Conservation (phyloP, 169 alveolate genomes). For the Cryptosporidium muris region DNA sequence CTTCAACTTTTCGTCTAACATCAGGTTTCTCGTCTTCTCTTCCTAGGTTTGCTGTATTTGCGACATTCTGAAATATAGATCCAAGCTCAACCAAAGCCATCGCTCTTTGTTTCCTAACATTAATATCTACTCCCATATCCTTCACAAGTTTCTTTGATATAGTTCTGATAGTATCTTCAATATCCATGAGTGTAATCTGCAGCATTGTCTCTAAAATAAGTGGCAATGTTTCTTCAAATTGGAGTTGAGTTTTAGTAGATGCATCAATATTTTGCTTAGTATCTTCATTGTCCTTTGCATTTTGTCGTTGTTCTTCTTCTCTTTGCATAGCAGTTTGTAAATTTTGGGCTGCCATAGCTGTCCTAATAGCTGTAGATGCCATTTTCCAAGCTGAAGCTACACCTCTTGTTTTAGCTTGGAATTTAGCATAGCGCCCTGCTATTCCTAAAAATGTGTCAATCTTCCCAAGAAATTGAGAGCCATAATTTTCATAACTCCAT, state of each 20-base stretch:
- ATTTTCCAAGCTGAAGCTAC: constrained; percentile 81
- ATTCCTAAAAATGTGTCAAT: constrained; percentile 83
- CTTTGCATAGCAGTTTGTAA: constrained; percentile 14
- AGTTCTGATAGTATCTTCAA: constrained; percentile 85
- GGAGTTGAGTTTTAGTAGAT: constrained; percentile 72
- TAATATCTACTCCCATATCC: constrained; percentile 87
- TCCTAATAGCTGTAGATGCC: constrained; percentile 79
- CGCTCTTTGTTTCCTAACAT: constrained; percentile 84
- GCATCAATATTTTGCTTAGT: constrained; percentile 77
- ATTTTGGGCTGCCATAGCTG: constrained; percentile 82
- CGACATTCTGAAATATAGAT: constrained; percentile 81
- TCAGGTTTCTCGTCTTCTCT: constrained; percentile 70
- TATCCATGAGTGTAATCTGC: constrained; percentile 86
- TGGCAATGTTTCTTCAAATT: constrained; percentile 85
- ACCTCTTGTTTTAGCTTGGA: constrained; percentile 82
- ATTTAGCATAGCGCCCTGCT: constrained; percentile 83
- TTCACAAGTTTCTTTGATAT: constrained; percentile 85
- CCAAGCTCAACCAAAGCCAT: constrained; percentile 86
- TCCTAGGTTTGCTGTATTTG: constrained; percentile 62
- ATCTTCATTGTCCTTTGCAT: constrained; percentile 69
- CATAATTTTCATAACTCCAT: constrained; percentile 89
- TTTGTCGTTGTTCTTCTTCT: constrained; percentile 17
- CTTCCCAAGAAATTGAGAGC: constrained; percentile 86
- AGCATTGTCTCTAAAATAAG: constrained; percentile 86
- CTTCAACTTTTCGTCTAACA: constrained; percentile 68